Evolutionary conservation across 108 stramenopile species (phyloP).

Genomic region (Chaetoceros muelleri): DNA sequence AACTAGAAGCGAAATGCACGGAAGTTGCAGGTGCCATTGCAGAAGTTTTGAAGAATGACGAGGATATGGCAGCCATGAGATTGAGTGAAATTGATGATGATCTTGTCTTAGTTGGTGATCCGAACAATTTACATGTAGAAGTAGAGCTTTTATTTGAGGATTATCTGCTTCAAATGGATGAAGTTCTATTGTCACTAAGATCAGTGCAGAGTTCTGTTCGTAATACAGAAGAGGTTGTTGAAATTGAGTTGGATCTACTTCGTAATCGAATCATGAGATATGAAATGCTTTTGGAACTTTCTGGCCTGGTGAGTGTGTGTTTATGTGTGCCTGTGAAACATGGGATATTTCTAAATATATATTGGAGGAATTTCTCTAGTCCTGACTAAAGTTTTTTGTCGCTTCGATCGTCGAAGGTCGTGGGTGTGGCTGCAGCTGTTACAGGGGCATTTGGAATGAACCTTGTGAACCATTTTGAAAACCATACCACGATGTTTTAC

Average conservation of each 20-base stretch:
- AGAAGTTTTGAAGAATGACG: slow-evolving; percentile 2
- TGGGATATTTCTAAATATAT: no score
- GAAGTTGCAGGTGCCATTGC: slow-evolving; percentile 1
- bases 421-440: slow-evolving; percentile 9
- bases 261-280: slow-evolving; percentile 17
- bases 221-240: slow-evolving; percentile 19
- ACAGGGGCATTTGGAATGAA: slow-evolving; percentile 26
- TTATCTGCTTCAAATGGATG: slow-evolving; percentile 2
- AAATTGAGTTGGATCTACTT: slow-evolving; percentile 13
- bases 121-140: neutral
- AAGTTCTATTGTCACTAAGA: neutral
- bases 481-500: slow-evolving; percentile 1
- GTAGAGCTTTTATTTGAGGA: slow-evolving; percentile 4
- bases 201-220: neutral
- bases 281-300: slow-evolving; percentile 11
- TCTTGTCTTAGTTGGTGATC: neutral
- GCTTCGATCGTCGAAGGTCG: no score
- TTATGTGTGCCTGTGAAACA: no score
- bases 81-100: neutral
- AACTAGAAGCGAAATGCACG: neutral
- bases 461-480: slow-evolving; percentile 11
- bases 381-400: no score
- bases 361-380: no score
- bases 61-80: slow-evolving; percentile 5
- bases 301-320: no score